These are phyloP conservation scores for Cucumis melo DNA, from an alignment of 306 rosid genomes.

Conservation along the genomic window DNA sequence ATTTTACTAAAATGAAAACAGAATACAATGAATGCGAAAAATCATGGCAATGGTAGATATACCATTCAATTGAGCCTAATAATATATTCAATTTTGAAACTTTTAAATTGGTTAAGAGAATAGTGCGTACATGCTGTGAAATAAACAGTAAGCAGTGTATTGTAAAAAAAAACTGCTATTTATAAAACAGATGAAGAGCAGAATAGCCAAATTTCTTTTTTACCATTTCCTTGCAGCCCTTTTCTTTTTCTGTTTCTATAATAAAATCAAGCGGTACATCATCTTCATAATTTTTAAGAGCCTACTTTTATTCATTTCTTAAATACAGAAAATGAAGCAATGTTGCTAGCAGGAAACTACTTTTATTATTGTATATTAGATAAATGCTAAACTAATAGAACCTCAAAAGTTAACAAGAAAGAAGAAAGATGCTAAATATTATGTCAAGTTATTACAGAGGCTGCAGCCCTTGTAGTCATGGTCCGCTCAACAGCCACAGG, in stretches of 20 bases:
- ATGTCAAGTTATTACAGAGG: conserved; percentile 52
- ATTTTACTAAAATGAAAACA: background rate
- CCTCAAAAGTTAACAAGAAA: background rate
- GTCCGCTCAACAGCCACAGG: conserved; percentile 84
- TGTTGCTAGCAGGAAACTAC: background rate
- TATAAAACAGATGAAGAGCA: background rate
- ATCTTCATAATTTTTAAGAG: background rate
- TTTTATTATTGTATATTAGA: background rate
- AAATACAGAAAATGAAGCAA: background rate
- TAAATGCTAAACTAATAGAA: background rate
- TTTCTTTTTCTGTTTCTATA: background rate
- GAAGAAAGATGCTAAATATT: conserved; percentile 7
- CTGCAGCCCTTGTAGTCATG: conserved; percentile 93
- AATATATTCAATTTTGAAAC: background rate
- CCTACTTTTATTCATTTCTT: background rate
- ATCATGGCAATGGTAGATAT: background rate
- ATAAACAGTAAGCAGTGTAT: background rate
- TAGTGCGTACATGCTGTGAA: background rate
- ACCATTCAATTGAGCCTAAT: background rate
- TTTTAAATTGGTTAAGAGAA: background rate
- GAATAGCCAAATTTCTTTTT: background rate
- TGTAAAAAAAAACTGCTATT: background rate
- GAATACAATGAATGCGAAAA: background rate
- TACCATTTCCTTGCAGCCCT: background rate
- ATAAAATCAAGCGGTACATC: background rate